These are phyloP conservation scores for Populus tremula DNA, from an alignment of 345 rosid genomes.

Conservation along the genomic window DNA sequence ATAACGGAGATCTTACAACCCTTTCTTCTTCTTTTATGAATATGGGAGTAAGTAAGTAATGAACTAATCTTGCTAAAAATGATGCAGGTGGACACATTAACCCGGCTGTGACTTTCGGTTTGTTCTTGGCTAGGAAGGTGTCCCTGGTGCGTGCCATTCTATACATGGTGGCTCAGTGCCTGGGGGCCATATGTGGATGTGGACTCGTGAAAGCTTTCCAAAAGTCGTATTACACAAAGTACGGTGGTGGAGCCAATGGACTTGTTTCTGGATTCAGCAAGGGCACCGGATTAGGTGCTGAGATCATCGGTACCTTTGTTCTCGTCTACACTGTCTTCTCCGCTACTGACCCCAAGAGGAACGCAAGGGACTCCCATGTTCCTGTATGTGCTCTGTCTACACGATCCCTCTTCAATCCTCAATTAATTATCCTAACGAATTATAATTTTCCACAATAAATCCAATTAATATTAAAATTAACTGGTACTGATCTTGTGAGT, in stretches of 20 bases:
- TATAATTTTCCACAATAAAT: too few relatives aligned
- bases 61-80: not conserved
- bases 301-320: slow-evolving; percentile 48
- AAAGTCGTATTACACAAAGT: slow-evolving; percentile 25
- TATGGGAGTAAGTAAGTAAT: not conserved
- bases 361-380: slow-evolving; percentile 47
- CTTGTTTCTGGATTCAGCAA: slow-evolving; percentile 33
- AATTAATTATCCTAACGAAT: too few relatives aligned
- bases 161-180: slow-evolving; percentile 48
- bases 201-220: slow-evolving; percentile 49
- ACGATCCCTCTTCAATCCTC: not conserved
- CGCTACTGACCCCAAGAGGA: slow-evolving; percentile 49
- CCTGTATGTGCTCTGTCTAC: slow-evolving; percentile 23
- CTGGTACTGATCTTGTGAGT: too few relatives aligned
- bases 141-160: slow-evolving; percentile 38
- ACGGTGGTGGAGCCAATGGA: slow-evolving; percentile 46
- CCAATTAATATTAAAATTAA: too few relatives aligned
- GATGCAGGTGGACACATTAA: slow-evolving; percentile 43
- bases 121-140: slow-evolving; percentile 46
- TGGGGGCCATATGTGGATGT: slow-evolving; percentile 48
- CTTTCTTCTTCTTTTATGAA: too few relatives aligned
- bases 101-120: slow-evolving; percentile 45
- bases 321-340: slow-evolving; percentile 52
- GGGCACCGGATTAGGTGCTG: slow-evolving; percentile 46
- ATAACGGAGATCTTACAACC: not conserved